Conservation (phyloP, 352 stramenopile species). For the Phytophthora pistaciae region DNA sequence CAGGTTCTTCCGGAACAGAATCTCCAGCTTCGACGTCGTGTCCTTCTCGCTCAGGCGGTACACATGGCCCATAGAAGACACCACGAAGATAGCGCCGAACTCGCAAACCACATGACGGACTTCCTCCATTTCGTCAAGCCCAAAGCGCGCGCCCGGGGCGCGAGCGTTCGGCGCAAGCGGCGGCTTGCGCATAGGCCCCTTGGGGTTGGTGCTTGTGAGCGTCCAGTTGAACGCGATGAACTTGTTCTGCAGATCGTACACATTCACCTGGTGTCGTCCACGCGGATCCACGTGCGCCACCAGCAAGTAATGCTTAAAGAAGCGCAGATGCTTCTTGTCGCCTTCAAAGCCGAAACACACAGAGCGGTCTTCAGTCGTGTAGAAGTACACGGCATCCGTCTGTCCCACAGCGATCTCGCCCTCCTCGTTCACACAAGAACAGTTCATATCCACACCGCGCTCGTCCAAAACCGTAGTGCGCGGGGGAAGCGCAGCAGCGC, state of each 20-base stretch:
- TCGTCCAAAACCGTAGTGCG: conserved; percentile 85
- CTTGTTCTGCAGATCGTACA: conserved; percentile 94
- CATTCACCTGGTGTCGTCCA: conserved; percentile 87
- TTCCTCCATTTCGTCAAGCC: conserved; percentile 88
- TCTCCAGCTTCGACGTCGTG: conserved; percentile 96
- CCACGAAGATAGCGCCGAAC: conserved; percentile 90
- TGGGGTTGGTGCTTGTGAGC: conserved; percentile 67
- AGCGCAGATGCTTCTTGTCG: conserved; percentile 87
- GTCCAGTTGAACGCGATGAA: conserved; percentile 94
- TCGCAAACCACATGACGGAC: conserved; percentile 88
- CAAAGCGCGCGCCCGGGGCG: conserved; percentile 74
- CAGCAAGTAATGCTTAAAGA: conserved; percentile 91
- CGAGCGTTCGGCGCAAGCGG: conserved; percentile 44
- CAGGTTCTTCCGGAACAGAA: conserved; percentile 97
- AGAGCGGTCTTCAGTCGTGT: conserved; percentile 87
- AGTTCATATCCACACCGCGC: conserved; percentile 83
- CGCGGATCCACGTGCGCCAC: conserved; percentile 86
- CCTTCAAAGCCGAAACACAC: conserved; percentile 92
- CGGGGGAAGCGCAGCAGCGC: conserved; percentile 63
- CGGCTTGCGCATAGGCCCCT: conserved; percentile 41
- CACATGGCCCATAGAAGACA: conserved; percentile 87
- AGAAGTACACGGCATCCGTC: conserved; percentile 91
- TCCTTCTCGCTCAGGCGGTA: conserved; percentile 96
- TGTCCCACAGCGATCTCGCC: conserved; percentile 86
- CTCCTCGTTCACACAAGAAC: conserved; percentile 86